Percentiles rank a stretch among this genome's conserved stretches.
phyloP scores from a whole-genome alignment of 129 eudicot genomes.

The Pulicaria dysenterica region DNA sequence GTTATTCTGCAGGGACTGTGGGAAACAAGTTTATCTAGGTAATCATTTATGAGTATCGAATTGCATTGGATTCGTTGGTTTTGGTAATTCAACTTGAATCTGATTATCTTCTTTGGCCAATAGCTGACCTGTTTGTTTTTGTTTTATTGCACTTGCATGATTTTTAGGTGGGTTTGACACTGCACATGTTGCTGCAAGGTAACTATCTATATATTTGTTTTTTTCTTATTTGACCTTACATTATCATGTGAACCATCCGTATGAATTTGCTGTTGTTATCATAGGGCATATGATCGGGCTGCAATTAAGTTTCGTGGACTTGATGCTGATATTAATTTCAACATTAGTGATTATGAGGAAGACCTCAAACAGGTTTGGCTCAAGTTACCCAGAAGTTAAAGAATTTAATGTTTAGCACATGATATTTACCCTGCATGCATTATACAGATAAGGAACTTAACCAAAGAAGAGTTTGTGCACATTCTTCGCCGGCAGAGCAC shows the following conservation, averaged over 20 bases:
- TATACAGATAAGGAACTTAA: constrained; percentile 55
- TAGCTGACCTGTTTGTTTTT: constrained; percentile 22
- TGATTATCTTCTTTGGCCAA: constrained; percentile 22
- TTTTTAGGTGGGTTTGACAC: constrained; percentile 60
- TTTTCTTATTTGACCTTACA: constrained; percentile 16
- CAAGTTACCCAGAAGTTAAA: not conserved
- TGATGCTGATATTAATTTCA: constrained; percentile 78
- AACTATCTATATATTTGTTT: constrained; percentile 13
- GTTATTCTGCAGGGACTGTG: constrained; percentile 69
- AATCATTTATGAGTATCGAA: constrained; percentile 21
- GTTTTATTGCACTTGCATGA: constrained; percentile 17
- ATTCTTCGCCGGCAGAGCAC: constrained; percentile 79
- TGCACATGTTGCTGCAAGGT: constrained; percentile 45
- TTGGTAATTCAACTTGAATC: constrained; percentile 4
- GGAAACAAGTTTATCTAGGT: constrained; percentile 89
- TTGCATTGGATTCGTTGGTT: constrained; percentile 28
- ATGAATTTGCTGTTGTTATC: constrained; percentile 17
- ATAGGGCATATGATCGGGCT: constrained; percentile 82
- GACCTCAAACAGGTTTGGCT: constrained; percentile 67
- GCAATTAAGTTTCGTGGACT: constrained; percentile 83
- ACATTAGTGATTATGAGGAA: constrained; percentile 61
- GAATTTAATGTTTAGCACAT: constrained; percentile 9
- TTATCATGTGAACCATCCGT: constrained; percentile 20
- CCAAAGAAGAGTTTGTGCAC: constrained; percentile 77
- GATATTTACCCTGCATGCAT: not conserved